Conservation (phyloP, 1,284 basidiomycete genomes). For the Volvariella volvacea region DNA sequence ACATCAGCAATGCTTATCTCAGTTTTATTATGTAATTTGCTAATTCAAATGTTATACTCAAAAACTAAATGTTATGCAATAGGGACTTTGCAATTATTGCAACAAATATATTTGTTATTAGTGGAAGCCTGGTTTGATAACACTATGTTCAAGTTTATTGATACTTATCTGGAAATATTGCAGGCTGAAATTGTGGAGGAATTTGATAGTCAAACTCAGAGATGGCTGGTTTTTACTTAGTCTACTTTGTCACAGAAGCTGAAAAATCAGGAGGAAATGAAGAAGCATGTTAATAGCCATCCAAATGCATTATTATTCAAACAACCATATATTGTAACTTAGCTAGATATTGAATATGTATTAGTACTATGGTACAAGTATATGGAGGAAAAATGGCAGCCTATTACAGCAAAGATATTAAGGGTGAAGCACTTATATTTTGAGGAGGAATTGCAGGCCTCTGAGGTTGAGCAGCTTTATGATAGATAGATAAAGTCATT, state of each 20-base stretch:
- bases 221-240: constrained; percentile 17
- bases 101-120: too few relatives aligned
- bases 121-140: too few relatives aligned
- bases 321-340: constrained; percentile 16
- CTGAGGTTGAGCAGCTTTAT: constrained; percentile 17
- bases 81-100: too few relatives aligned
- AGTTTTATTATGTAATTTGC: too few relatives aligned
- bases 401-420: constrained; percentile 22
- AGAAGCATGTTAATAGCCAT: constrained; percentile 10
- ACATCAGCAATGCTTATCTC: too few relatives aligned
- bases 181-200: constrained; percentile 18
- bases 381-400: constrained; percentile 15
- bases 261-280: constrained; percentile 8
- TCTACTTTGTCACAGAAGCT: constrained; percentile 15
- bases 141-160: constrained; percentile 17
- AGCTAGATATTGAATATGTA: constrained; percentile 18
- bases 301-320: constrained; percentile 18
- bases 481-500: constrained; percentile 23
- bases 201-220: constrained; percentile 14
- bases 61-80: too few relatives aligned
- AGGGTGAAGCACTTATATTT: constrained; percentile 19
- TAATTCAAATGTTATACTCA: too few relatives aligned
- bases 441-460: constrained; percentile 21
- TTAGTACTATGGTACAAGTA: constrained; percentile 18
- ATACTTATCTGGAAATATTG: constrained; percentile 15